Conservation (phyloP, 1,284 basidiomycete genomes). For the Trichosporon asahii region DNA sequence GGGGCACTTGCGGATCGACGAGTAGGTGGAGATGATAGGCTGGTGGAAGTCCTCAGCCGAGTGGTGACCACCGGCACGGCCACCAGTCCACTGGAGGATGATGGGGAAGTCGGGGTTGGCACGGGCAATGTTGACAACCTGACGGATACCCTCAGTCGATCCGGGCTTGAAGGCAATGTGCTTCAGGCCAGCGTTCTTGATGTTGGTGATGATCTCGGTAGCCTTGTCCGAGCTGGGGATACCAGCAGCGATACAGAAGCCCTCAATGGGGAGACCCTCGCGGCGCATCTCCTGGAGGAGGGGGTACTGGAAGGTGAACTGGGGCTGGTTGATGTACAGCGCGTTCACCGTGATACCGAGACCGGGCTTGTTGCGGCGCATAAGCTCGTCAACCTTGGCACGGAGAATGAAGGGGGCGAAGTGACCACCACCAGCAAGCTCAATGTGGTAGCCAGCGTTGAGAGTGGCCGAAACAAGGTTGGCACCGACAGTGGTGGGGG, state of each 20-base stretch:
- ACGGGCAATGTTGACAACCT: constrained; percentile 92
- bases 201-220: constrained; percentile 78
- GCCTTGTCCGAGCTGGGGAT: constrained; percentile 91
- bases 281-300: constrained; percentile 96
- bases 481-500: constrained; percentile 85
- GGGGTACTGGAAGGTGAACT: constrained; percentile 94
- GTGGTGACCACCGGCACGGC: constrained; percentile 98
- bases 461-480: constrained; percentile 89
- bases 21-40: constrained; percentile 87
- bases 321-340: constrained; percentile 96
- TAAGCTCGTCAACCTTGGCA: constrained; percentile 83
- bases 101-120: constrained; percentile 96
- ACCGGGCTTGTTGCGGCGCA: constrained; percentile 73
- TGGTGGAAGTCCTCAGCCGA: constrained; percentile 99
- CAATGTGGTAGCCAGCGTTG: constrained; percentile 91
- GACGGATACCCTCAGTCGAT: constrained; percentile 92
- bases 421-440: constrained; percentile 96
- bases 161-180: constrained; percentile 98
- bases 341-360: constrained; percentile 91
- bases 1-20: constrained; percentile 77
- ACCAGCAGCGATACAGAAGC: constrained; percentile 96
- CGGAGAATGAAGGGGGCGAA: constrained; percentile 87
- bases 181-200: constrained; percentile 78
- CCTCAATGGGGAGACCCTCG: constrained; percentile 92
- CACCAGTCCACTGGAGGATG: constrained; percentile 98